A percentile compares a stretch with the other conserved stretches of the same genome.
Conservation (phyloP, 805 yeast genomes). For the Schwanniomyces pseudopolymorphus region DNA sequence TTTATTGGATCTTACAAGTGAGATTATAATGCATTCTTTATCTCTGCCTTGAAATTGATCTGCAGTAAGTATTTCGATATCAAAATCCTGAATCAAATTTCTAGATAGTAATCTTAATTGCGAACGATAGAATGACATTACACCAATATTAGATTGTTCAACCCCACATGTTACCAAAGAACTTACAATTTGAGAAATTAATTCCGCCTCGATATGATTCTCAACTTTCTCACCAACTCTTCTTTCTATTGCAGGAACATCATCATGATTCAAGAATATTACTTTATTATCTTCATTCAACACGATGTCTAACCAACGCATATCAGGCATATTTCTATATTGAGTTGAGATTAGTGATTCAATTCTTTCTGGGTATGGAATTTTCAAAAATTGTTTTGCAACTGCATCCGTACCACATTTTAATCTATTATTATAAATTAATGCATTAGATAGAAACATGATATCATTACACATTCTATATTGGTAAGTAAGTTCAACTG, state of each 20-base stretch:
- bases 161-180: conserved; percentile 63
- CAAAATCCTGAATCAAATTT: conserved; percentile 27
- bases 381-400: conserved; percentile 52
- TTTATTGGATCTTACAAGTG: conserved; percentile 80
- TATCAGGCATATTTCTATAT: conserved; percentile 4
- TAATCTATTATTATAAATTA: conserved; percentile 74
- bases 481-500: conserved; percentile 77
- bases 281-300: conserved; percentile 61
- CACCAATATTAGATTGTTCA: conserved; percentile 61
- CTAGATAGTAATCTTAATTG: conserved; percentile 51
- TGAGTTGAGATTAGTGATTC: conserved; percentile 8
- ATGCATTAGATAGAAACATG: conserved; percentile 75
- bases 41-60: conserved; percentile 97
- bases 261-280: conserved; percentile 77
- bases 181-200: conserved; percentile 62
- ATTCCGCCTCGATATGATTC: conserved; percentile 68
- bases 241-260: conserved; percentile 56
- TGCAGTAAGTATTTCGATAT: conserved; percentile 83
- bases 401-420: conserved; percentile 72
- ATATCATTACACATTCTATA: conserved; percentile 92
- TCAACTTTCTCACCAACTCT: conserved; percentile 64
- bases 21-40: conserved; percentile 85
- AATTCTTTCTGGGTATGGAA: conserved; percentile 44
- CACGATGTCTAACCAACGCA: conserved; percentile 56
- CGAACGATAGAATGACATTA: conserved; percentile 85